A percentile compares a stretch with the other conserved stretches of the same genome.
These are phyloP conservation scores for Pelargonium nanum DNA, from an alignment of 345 rosid species.

Conservation along the genomic window DNA sequence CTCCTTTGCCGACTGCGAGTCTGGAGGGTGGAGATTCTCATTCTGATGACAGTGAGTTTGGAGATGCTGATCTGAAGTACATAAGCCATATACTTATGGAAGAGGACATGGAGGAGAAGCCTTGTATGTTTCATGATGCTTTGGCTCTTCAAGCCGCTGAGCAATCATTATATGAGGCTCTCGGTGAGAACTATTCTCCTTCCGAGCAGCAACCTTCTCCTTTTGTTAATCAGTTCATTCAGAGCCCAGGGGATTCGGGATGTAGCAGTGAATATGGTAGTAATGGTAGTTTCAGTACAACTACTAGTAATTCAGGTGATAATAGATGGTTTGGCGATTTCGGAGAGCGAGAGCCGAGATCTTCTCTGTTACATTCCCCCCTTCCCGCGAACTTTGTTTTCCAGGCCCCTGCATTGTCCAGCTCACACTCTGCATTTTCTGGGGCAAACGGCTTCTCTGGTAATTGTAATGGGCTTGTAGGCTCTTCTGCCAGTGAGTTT, in stretches of 20 bases:
- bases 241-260: slow-evolving; percentile 17
- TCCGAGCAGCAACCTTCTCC: slow-evolving; percentile 5
- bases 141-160: slow-evolving; percentile 49
- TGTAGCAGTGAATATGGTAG: slow-evolving; percentile 17
- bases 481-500: slow-evolving; percentile 8
- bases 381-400: slow-evolving; percentile 35
- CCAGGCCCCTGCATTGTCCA: slow-evolving; percentile 33
- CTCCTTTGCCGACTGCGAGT: slow-evolving; percentile 4
- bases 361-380: slow-evolving; percentile 23
- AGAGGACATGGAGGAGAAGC: slow-evolving; percentile 41
- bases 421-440: slow-evolving; percentile 6
- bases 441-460: slow-evolving; percentile 9
- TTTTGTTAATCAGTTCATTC: slow-evolving; percentile 13
- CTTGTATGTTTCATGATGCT: slow-evolving; percentile 33
- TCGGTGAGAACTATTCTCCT: slow-evolving; percentile 21
- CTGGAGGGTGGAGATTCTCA: slow-evolving; percentile 27
- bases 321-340: slow-evolving; percentile 32
- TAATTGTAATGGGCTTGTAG: slow-evolving; percentile 19
- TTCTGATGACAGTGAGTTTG: slow-evolving; percentile 38
- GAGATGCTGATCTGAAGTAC: slow-evolving; percentile 39
- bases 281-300: slow-evolving; percentile 18
- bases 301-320: slow-evolving; percentile 32
- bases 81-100: slow-evolving; percentile 56
- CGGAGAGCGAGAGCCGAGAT: slow-evolving; percentile 24
- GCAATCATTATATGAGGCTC: slow-evolving; percentile 36